Evolutionary conservation across 306 rosid species (phyloP), one percentile per base, ranked within the genome.

Genomic region (Vachellia collinsii): DNA sequence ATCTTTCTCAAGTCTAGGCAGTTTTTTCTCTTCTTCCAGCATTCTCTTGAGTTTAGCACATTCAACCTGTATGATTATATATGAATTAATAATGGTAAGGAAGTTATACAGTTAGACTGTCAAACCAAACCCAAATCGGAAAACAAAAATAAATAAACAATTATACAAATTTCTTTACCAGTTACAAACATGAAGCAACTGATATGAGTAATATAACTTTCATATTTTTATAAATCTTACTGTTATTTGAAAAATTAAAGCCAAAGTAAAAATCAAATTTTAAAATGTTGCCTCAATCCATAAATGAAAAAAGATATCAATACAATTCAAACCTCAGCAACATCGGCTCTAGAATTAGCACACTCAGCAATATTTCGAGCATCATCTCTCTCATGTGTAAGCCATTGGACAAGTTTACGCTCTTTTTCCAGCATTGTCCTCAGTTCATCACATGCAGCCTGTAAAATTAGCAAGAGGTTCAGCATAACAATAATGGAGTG

Each of bases 361-460:
- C 43, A 10, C 12, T 20, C 39, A 12, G 29, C 16, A 22, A 12
- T 5, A 10, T 41, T 68, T 19, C 10, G 53, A 39, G 53, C 36
- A 20, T 67, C 29, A 42, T 41, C 17, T 5, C n/a, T 41, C 73
- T 41, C 51, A 41, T n/a, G 19, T 68, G 11, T 41, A 68, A 68
- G 73, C 50, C 51, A 20, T 43, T n/a, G 73, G 73, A 41, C 73
- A 68, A 68, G 73, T 19, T 68, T 42, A n/a, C 7, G 73, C 25
- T 42, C 73, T 68, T 68, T 36, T 43, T 68, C 51, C 73, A 68
- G 36, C 73, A n/a, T n/a, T 68, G 13, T 20, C 51, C 47, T 68
- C 53, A 68, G 34, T 42, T 20, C 20, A 20, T 44, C 53, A 68
- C 73, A 68, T 41, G 42, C 73, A 5, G 19, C 20, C 51, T 68